Evolutionary conservation across 768 basidiomycete species (phyloP), one percentile per base, ranked within the genome.

Genomic region (Trametes elegans): DNA sequence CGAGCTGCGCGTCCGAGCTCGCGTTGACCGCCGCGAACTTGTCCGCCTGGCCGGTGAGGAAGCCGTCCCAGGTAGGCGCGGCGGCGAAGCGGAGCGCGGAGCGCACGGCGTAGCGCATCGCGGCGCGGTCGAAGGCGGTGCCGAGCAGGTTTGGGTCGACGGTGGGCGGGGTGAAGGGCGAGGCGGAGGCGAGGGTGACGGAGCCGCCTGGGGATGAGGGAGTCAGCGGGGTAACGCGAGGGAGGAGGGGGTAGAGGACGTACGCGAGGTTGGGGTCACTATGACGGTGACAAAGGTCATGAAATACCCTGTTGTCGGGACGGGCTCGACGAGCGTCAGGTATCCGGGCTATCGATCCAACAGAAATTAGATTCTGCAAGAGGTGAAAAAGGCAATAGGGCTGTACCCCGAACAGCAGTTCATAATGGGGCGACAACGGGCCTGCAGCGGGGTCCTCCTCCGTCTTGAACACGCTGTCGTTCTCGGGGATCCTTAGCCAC

Each of bases 101-200:
- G 21, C 46, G 31, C 16, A 64, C 39, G 5, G 47, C 58, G 42
- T 64, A 55, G 23, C 61, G 57, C 31, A 72, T 54, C 47, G 70
- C 61, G 23, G 49, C 52, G 27, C 67, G 41, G 52, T 75, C 73
- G 46, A 53, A 66, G 13, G n/a, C 14, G 34, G 29, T 53, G 5
- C 50, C 47, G 29, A 73, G 67, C 43, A 60, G 45, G n/a, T 28
- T 53, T 6, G 62, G 62, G 52, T 70, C 55, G 40, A 69, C 61
- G 24, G 63, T 41, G 10, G 67, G 69, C 24, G 34, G 29, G 16
- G 53, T 62, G 44, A 68, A 64, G 0, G 66, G 61, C 47, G 65
- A 47, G 2, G 42, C 27, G 18, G 64, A 65, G 5, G 40, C 50
- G 14, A 70, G 50, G 5, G 19, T 62, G 14, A 69, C 44, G 18